Conservation (phyloP, 1,139 yeast species). For the Scheffersomyces segobiensis region DNA sequence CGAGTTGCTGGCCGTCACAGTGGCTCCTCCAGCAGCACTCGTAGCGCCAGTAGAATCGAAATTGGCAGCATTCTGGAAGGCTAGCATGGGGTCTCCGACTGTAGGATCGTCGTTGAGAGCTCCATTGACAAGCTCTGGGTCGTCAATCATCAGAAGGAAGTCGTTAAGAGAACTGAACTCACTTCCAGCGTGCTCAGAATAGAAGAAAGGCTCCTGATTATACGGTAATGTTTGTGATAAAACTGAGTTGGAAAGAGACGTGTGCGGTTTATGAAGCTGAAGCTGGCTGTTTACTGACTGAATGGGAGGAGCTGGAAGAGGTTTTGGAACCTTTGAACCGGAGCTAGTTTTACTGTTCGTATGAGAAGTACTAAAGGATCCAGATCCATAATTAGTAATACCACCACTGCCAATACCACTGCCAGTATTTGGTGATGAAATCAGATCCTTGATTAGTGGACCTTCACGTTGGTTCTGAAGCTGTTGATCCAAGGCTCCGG, state of each 20-base stretch:
- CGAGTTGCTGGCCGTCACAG: slow-evolving; percentile 1
- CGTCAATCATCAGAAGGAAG: slow-evolving; percentile 87
- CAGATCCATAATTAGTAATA: not conserved
- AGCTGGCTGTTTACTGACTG: not conserved
- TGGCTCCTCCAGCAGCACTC: slow-evolving; percentile 4
- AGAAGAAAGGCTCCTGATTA: slow-evolving; percentile 75
- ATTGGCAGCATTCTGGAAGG: slow-evolving; percentile 10
- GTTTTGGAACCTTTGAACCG: not conserved
- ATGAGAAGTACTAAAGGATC: not conserved
- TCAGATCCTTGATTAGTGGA: not conserved
- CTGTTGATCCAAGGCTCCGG: not conserved
- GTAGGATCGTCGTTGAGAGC: slow-evolving; percentile 40
- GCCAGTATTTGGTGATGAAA: not conserved
- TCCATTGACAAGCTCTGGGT: slow-evolving; percentile 64
- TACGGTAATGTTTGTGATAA: slow-evolving; percentile 47
- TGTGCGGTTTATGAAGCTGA: slow-evolving; percentile 2
- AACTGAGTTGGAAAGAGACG: slow-evolving; percentile 26
- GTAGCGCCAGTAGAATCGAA: slow-evolving; percentile 5
- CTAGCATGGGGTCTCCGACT: slow-evolving; percentile 25
- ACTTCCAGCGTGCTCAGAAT: slow-evolving; percentile 89
- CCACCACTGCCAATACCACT: not conserved
- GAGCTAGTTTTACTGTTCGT: not conserved
- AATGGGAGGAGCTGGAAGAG: not conserved
- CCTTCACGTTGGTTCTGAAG: not conserved
- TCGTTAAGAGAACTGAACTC: slow-evolving; percentile 91